Evolutionary conservation across 805 yeast genomes (phyloP), one percentile per base, ranked within the genome.

Genomic region (Nakazawaea populi): DNA sequence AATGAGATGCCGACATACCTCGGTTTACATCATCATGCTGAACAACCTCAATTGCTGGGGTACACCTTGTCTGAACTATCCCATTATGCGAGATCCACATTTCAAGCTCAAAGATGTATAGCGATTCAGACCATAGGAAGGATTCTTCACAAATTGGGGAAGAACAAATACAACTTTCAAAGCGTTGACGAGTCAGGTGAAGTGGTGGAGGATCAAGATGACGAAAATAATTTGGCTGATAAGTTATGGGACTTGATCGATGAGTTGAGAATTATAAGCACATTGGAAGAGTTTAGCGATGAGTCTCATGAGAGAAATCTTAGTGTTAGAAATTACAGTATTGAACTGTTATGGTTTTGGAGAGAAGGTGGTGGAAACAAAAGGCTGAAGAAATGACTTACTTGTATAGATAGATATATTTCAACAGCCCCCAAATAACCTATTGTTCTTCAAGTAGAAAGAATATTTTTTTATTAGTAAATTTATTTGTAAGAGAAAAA

Each of bases 271-370:
- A 75, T 89, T 28, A 68, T 87, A 6, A 90, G 87, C 14, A 71
- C 87, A 1, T 64, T 91, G 30, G 73, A 80, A 38, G 84, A 82
- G 45, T 83, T 87, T 32, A 77, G 89, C 0, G 85, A 86, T 58
- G 95, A 87, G 46, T 64, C 65, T 11, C 70, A 67, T 47, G 84
- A 89, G 0, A 71, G 67, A 14, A 88, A 87, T 63, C 53, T 91
- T 32, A 85, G 91, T 36, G 90, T 90, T 1, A 73, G 87, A 58
- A 87, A 79, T 57, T 88, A 89, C 63, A 96, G 97, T 1, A 74
- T 86, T 32, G 97, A 91, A 57, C 96, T 97, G 0, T 72, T 91
- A 36, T 91, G 96, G 96, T 68, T 91, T 48, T 89, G 96, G 94
- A 83, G 76, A 57, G 67, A 75, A 57, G 80, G 77, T 1, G 78